Conservation (phyloP, 1,284 basidiomycete genomes). For the Ganoderma lucidum region DNA sequence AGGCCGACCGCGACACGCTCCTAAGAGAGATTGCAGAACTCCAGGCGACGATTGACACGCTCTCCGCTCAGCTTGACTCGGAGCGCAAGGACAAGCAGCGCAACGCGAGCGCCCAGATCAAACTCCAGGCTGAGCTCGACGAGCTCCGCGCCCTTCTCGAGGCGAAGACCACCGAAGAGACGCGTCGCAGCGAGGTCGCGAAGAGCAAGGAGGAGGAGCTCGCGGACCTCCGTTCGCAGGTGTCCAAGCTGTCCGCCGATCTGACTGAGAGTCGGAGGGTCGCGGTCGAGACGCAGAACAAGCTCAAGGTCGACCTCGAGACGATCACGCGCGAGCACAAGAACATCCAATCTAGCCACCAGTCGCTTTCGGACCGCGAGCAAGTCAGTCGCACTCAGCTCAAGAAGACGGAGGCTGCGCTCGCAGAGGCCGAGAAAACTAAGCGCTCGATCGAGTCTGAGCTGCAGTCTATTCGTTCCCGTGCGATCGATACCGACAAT, state of each 20-base stretch:
- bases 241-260: constrained; percentile 64
- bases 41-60: constrained; percentile 73
- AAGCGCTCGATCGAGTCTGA: constrained; percentile 81
- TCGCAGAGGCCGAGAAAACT: constrained; percentile 74
- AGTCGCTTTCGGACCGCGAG: constrained; percentile 69
- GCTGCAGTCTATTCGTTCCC: constrained; percentile 73
- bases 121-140: constrained; percentile 86
- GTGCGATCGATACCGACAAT: constrained; percentile 76
- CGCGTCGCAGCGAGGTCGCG: constrained; percentile 84
- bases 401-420: constrained; percentile 58
- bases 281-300: constrained; percentile 70
- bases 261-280: constrained; percentile 64
- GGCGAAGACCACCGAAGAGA: constrained; percentile 89
- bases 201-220: constrained; percentile 91
- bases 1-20: constrained; percentile 60
- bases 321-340: constrained; percentile 62
- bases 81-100: constrained; percentile 70
- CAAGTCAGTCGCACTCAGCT: constrained; percentile 59
- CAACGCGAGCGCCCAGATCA: constrained; percentile 59
- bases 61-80: constrained; percentile 71
- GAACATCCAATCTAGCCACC: constrained; percentile 65
- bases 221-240: constrained; percentile 74
- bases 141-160: constrained; percentile 84
- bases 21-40: constrained; percentile 72
- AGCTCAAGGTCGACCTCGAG: constrained; percentile 75